Base-by-base conservation (phyloP, 139 green algal species). In the Chlorella vulgaris region DNA sequence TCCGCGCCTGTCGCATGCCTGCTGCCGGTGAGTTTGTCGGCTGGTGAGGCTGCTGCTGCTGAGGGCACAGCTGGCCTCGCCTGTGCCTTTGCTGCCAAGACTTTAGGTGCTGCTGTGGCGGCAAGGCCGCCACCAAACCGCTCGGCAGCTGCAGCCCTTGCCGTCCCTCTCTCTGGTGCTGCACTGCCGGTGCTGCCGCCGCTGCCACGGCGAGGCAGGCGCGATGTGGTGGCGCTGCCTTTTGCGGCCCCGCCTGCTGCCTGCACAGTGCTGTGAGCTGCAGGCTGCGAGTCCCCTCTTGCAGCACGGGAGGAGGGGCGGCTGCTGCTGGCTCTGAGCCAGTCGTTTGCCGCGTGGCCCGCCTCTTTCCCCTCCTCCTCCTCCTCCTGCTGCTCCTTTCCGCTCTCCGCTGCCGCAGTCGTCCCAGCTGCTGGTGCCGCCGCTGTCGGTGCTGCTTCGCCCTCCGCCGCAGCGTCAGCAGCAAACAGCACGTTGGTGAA, bases 401-500 rank as follows among this genome's bases (percentile, higher is more conserved):
- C 10, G 15, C 47, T 24, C 13, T 58, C 15, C 47, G 47, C 15
- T 58, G n/a, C n/a, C n/a, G n/a, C n/a, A n/a, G n/a, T n/a, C n/a
- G n/a, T n/a, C n/a, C n/a, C n/a, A n/a, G n/a, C n/a, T n/a, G n/a
- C n/a, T n/a, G n/a, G n/a, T n/a, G n/a, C n/a, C n/a, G n/a, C n/a
- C n/a, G n/a, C n/a, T n/a, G n/a, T n/a, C n/a, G n/a, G n/a, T n/a
- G n/a, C n/a, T n/a, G n/a, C n/a, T n/a, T n/a, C n/a, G n/a, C n/a
- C 47, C 47, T 55, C 47, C 15, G 10, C 47, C 38, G 24, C 66
- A 0, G 22, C 69, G 1, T 76, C 70, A 31, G 55, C 70, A 26
- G 47, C 47, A 63, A 78, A 76, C 31, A 78, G 21, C 6, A 78
- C 63, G 70, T 78, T 78, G 35, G 70, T 78, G 31, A 74, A 74